Conservation (phyloP, 371 early-diverging fungal genomes). For the Mortierella sp. region DNA sequence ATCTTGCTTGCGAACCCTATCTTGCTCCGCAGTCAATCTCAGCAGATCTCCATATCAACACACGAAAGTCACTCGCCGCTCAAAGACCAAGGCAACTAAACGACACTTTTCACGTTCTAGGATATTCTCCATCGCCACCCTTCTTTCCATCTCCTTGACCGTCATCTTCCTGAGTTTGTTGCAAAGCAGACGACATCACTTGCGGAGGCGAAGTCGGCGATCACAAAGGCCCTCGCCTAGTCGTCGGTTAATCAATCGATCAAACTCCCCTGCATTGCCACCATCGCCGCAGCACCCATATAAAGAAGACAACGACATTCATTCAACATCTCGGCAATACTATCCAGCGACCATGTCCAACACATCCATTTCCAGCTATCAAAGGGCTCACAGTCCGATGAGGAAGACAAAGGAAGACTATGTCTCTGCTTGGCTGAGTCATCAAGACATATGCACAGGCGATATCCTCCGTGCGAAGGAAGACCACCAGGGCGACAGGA, state of each 20-base stretch:
- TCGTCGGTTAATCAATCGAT: not conserved
- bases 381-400: not conserved
- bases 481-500: not conserved
- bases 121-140: constrained; percentile 23
- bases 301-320: not conserved
- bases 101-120: not conserved
- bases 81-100: not conserved
- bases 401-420: constrained; percentile 9
- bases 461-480: not conserved
- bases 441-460: constrained; percentile 2
- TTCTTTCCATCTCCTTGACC: constrained; percentile 41
- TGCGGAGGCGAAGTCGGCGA: constrained; percentile 10
- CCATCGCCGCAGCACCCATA: too few species aligned
- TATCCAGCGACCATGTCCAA: not conserved
- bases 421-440: constrained; percentile 23
- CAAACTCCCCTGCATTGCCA: not conserved
- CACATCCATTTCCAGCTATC: not conserved
- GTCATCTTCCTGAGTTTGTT: constrained; percentile 39
- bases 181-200: constrained; percentile 22
- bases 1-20: too few species aligned
- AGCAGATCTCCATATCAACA: not conserved
- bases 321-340: not conserved
- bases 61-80: not conserved
- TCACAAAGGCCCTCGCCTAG: not conserved
- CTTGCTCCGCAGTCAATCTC: too few species aligned